Percentiles rank a stretch among this genome's conserved stretches.
Evolutionary conservation across 2,329 filamentous ascomycete species (phyloP).

Genomic region (Chaetomium sp.): DNA sequence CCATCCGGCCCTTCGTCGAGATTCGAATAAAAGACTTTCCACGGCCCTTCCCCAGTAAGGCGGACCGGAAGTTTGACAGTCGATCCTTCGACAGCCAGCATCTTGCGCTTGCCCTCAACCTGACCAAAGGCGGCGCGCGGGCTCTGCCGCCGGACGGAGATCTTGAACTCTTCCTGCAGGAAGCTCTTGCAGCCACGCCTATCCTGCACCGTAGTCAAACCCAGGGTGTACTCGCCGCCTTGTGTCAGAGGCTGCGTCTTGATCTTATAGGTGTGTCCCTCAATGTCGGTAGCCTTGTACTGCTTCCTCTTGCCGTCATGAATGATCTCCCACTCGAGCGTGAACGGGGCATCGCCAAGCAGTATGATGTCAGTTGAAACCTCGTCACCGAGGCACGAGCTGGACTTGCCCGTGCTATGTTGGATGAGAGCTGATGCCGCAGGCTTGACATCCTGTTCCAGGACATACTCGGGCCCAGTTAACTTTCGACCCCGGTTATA

Average conservation of each 20-base stretch:
- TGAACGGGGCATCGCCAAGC: conserved; percentile 79
- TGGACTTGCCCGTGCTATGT: conserved; percentile 46
- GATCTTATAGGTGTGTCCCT: conserved; percentile 59
- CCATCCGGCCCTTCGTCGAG: conserved; percentile 41
- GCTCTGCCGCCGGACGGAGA: conserved; percentile 80
- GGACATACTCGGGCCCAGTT: conserved; percentile 51
- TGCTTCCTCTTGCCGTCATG: conserved; percentile 80
- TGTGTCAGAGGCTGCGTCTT: conserved; percentile 66
- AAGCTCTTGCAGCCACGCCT: conserved; percentile 79
- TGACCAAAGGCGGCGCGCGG: conserved; percentile 81
- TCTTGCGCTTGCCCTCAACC: conserved; percentile 69
- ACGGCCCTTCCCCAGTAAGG: conserved; percentile 78
- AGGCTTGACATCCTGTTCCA: conserved; percentile 90
- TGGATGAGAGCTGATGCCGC: conserved; percentile 74
- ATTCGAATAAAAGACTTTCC: conserved; percentile 72
- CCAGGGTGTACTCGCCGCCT: conserved; percentile 85
- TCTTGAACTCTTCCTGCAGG: conserved; percentile 76
- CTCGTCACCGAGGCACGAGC: conserved; percentile 76
- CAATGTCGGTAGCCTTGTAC: conserved; percentile 57
- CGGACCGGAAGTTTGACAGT: conserved; percentile 71
- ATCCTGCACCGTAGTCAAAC: conserved; percentile 81
- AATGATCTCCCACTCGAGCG: conserved; percentile 84
- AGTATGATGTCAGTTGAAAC: conserved; percentile 69
- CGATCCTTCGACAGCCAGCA: conserved; percentile 71
- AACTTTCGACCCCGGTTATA: conserved; percentile 68